phyloP scores from a whole-genome alignment of 345 rosid species.

The Litchi chinensis region DNA sequence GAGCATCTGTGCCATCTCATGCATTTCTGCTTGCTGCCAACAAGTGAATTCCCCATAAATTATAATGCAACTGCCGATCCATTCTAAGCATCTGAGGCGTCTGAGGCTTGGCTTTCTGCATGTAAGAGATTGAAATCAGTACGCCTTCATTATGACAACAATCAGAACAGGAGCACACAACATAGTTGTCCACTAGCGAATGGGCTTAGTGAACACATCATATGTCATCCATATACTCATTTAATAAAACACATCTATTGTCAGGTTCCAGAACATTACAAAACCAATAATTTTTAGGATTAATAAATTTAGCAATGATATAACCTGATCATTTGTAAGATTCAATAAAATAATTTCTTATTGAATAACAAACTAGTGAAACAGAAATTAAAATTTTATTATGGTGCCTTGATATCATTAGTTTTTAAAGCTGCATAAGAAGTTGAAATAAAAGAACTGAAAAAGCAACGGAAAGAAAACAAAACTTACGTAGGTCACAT shows the following conservation, averaged over 20 bases:
- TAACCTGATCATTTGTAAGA: background rate
- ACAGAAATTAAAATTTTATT: background rate
- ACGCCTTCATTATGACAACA: background rate
- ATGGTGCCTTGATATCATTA: background rate
- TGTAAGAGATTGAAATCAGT: background rate
- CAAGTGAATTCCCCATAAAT: background rate
- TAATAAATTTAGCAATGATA: background rate
- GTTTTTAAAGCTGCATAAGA: background rate
- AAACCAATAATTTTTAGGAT: background rate
- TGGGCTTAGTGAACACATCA: no score
- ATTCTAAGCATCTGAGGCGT: conserved; percentile 12
- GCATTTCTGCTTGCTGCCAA: background rate
- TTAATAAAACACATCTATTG: background rate
- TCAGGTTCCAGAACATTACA: background rate
- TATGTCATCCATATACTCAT: no score
- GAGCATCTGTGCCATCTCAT: background rate
- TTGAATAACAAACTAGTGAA: background rate
- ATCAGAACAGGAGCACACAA: background rate
- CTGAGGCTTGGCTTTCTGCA: conserved; percentile 12
- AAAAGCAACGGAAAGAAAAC: background rate
- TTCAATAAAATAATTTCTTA: background rate
- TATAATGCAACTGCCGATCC: background rate
- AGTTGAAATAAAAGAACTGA: conserved; percentile 9
- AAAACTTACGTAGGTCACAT: conserved; percentile 84
- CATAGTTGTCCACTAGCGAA: background rate